Evolutionary conservation across 305 asterid species (phyloP), one percentile per base, ranked within the genome.

Genomic region (Fraxinus ornus): DNA sequence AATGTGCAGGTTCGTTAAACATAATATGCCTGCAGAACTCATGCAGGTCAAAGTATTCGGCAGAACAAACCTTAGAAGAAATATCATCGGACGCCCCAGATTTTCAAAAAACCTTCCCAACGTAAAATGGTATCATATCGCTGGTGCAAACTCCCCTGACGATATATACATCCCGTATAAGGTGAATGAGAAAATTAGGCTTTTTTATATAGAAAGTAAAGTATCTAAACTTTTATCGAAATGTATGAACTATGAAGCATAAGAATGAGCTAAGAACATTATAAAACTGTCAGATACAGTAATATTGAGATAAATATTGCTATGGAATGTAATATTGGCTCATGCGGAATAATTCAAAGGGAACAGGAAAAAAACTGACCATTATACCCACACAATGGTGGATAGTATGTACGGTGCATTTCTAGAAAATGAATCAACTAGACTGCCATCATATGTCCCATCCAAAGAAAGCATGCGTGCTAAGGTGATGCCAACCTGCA

Each of bases 51-150:
- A 89, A 74, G 78, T 44, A 55, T n/a, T 71, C 36, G 70, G 47
- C 33, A 39, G 64, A 80, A 77, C 93, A 89, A 79, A 94, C 98
- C 98, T 92, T 92, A 19, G 96, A 88, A 87, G 80, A 87, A 82
- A 95, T 83, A 87, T 94, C 95, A 79, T 86, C 86, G 47, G 98
- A 89, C 68, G 93, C 94, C 55, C 90, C 92, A 80, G 98, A 91
- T 81, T 86, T 84, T 82, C 90, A 89, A 88, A 94, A 91, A 78
- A 92, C 60, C 80, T 89, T 94, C 80, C 98, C 98, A 22, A 93
- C 80, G 86, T 93, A 93, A 89, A 94, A 93, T 76, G 98, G 98
- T 87, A 94, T 87, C 98, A 93, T 92, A 84, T 94, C 98, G 82
- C 98, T 94, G 82, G 93, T 88, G 85, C 97, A 92, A 83, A 94